Base-by-base conservation (phyloP, 768 basidiomycete species). In the Heimioporus sp. region DNA sequence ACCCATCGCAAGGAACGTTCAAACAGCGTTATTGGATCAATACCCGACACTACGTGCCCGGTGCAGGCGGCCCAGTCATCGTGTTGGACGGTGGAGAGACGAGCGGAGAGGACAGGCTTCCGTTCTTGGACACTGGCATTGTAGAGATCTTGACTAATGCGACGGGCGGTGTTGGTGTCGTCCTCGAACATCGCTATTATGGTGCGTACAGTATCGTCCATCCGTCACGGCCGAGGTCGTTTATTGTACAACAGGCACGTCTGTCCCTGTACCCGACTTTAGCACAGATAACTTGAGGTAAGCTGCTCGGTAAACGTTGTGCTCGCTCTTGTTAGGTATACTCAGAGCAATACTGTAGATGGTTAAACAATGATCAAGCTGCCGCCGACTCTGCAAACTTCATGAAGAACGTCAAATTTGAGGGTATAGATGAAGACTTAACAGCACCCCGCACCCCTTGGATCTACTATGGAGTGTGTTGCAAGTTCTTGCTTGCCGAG, bases 61-160 rank as follows among this genome's bases (percentile, higher is more conserved):
- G 84, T 7, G 70, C 77, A 2, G 83, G 85, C 40, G 89, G 85
- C 2, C 96, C 95, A 0, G 91, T 98, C 19, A 86, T 92, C 58
- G 82, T 98, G 2, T 72, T 98, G 19, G 96, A 98, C 67, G 92
- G 92, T 1, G 96, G 96, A 15, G 96, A 98, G 72, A 96, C 92
- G 4, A 87, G 81, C 55, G 96, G 92, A 17, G 83, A 82, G 68
- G 80, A 87, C 37, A 59, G 83, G 39, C 50, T 76, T 40, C 73
- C 71, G 20, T 78, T 75, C 63, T 61, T 76, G 56, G 85, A 90
- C 55, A 86, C 81, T 0, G 90, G 94, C 2, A 95, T 98, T 56
- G 80, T 89, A 7, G 88, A 92, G 41, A 95, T 97, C 52, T 74
- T 98, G 49, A 76, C 90, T 3, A 85, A 80, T 49, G 87, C 86